These are phyloP conservation scores for Neurospora terricola DNA, from an alignment of 495 filamentous ascomycete species.

Conservation along the genomic window DNA sequence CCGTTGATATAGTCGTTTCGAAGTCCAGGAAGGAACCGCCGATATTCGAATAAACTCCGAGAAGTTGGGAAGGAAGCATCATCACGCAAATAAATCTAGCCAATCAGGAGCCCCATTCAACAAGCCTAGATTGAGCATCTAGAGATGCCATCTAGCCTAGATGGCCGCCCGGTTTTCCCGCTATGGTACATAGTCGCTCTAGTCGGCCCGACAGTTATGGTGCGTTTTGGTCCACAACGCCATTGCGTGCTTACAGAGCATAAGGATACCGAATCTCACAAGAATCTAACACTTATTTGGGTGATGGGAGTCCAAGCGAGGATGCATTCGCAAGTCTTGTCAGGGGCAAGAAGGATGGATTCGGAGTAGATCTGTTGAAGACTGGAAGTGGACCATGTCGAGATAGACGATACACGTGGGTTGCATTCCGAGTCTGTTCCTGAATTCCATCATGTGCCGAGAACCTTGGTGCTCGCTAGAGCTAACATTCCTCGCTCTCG, in stretches of 20 bases:
- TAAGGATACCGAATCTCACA: neutral
- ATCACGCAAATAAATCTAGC: too few species aligned
- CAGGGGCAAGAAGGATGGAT: neutral
- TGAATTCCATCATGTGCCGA: neutral
- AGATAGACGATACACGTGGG: neutral
- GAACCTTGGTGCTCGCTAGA: neutral
- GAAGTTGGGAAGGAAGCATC: too few species aligned
- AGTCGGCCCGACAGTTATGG: too few species aligned
- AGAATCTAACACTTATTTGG: neutral
- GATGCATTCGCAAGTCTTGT: neutral
- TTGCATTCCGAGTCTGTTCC: neutral
- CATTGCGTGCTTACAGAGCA: neutral
- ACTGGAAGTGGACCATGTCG: neutral
- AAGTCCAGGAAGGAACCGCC: too few species aligned
- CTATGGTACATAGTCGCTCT: too few species aligned
- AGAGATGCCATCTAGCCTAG: too few species aligned
- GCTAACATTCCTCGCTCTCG: neutral
- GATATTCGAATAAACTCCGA: too few species aligned
- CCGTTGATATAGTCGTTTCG: too few species aligned
- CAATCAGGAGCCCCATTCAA: too few species aligned
- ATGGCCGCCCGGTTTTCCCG: too few species aligned
- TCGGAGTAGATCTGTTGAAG: neutral
- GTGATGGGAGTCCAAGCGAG: neutral
- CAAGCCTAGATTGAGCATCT: too few species aligned
- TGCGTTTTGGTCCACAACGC: neutral